Conservation (phyloP, 768 basidiomycete genomes). For the Mycena albidolilacea region DNA sequence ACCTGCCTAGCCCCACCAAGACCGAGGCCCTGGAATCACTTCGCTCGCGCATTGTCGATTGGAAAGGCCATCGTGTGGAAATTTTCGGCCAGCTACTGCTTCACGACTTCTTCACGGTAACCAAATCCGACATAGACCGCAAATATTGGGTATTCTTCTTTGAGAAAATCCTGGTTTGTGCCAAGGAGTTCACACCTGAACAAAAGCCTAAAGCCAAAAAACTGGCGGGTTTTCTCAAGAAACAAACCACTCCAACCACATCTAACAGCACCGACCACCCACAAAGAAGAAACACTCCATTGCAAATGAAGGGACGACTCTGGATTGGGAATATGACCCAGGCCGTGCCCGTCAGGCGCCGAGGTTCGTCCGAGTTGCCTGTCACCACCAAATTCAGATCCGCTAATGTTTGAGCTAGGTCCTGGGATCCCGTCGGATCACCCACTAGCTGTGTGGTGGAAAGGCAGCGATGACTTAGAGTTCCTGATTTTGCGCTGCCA, state of each 20-base stretch:
- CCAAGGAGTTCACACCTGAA: constrained; percentile 78
- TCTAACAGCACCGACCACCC: constrained; percentile 68
- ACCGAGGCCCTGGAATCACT: constrained; percentile 93
- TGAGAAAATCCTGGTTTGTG: constrained; percentile 97
- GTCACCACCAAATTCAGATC: constrained; percentile 73
- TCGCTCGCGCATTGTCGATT: constrained; percentile 91
- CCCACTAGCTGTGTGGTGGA: constrained; percentile 94
- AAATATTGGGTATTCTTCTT: constrained; percentile 99
- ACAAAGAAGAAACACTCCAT: constrained; percentile 83
- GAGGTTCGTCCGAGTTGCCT: no score
- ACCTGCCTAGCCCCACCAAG: constrained; percentile 91
- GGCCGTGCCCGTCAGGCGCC: constrained; percentile 77
- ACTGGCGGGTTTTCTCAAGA: no score
- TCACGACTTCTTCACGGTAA: constrained; percentile 96
- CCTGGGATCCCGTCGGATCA: constrained; percentile 71
- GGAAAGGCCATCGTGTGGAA: constrained; percentile 97
- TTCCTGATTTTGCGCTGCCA: constrained; percentile 95
- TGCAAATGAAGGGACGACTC: constrained; percentile 95
- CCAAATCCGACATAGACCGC: constrained; percentile 95
- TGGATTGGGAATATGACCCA: constrained; percentile 96
- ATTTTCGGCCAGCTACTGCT: constrained; percentile 95
- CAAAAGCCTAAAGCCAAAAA: constrained; percentile 92
- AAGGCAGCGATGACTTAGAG: constrained; percentile 93
- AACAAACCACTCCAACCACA: constrained; percentile 70
- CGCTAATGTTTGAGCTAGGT: constrained; percentile 55